phyloP scores from a whole-genome alignment of 331 rosid species.

The Pyracantha coccinea region DNA sequence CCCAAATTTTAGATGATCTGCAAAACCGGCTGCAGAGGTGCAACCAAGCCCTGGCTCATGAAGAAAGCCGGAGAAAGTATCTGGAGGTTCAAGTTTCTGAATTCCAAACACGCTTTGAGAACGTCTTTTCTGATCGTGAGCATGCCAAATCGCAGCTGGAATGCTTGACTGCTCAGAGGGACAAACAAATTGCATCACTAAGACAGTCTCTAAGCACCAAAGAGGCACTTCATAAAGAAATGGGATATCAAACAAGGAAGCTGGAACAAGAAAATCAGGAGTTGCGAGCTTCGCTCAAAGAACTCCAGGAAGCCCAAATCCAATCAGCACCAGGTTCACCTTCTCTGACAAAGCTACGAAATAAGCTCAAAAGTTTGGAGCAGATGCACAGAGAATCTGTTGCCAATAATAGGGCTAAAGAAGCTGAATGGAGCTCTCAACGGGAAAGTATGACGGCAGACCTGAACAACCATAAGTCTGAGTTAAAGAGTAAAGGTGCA shows the following conservation, averaged over 20 bases:
- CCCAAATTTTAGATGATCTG: conserved; percentile 49
- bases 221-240: conserved; percentile 49
- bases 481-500: conserved; percentile 33
- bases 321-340: conserved; percentile 51
- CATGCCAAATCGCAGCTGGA: conserved; percentile 36
- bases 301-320: conserved; percentile 65
- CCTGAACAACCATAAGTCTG: conserved; percentile 26
- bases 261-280: conserved; percentile 68
- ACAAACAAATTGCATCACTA: conserved; percentile 50
- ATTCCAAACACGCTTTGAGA: conserved; percentile 29
- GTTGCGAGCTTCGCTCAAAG: conserved; percentile 41
- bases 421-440: conserved; percentile 47
- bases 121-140: conserved; percentile 27
- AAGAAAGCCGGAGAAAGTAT: conserved; percentile 59
- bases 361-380: conserved; percentile 47
- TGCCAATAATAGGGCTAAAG: conserved; percentile 42
- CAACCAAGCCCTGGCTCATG: conserved; percentile 65
- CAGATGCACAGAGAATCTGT: conserved; percentile 37
- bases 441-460: conserved; percentile 30
- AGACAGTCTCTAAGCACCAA: conserved; percentile 48
- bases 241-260: conserved; percentile 38
- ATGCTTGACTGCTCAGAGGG: conserved; percentile 33
- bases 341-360: conserved; percentile 49
- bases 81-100: conserved; percentile 62
- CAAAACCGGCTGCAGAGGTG: conserved; percentile 37